Evolutionary conservation across 306 rosid genomes (phyloP).

Genomic region (Lithocarpus polystachyus): DNA sequence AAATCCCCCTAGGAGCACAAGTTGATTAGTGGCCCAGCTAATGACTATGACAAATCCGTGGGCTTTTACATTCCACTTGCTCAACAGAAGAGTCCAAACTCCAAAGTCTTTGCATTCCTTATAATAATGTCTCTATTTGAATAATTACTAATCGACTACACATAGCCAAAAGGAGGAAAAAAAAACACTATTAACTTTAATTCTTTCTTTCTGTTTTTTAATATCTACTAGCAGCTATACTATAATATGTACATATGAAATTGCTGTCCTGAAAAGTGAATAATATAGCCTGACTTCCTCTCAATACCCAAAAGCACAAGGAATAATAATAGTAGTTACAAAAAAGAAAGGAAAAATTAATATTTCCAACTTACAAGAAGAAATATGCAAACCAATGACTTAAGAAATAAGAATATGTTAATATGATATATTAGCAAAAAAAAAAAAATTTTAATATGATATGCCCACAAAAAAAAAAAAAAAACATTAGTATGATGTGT

Average conservation of each 20-base stretch:
- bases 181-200: too few species aligned
- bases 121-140: not conserved
- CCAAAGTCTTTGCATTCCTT: not conserved
- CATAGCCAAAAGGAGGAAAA: not conserved
- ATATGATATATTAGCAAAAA: too few species aligned
- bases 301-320: not conserved
- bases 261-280: too few species aligned
- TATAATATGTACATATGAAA: too few species aligned
- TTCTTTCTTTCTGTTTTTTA: too few species aligned
- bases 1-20: not conserved
- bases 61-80: conserved; percentile 10
- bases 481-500: too few species aligned
- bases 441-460: too few species aligned
- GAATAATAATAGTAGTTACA: not conserved
- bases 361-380: not conserved
- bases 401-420: too few species aligned
- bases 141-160: not conserved
- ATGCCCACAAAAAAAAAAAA: too few species aligned
- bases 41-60: conserved; percentile 12
- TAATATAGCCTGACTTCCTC: too few species aligned
- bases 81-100: not conserved
- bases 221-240: too few species aligned
- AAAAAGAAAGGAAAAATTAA: not conserved
- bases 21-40: conserved; percentile 1
- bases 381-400: not conserved